phyloP scores from a whole-genome alignment of 305 asterid species.

The Fraxinus baroniana region DNA sequence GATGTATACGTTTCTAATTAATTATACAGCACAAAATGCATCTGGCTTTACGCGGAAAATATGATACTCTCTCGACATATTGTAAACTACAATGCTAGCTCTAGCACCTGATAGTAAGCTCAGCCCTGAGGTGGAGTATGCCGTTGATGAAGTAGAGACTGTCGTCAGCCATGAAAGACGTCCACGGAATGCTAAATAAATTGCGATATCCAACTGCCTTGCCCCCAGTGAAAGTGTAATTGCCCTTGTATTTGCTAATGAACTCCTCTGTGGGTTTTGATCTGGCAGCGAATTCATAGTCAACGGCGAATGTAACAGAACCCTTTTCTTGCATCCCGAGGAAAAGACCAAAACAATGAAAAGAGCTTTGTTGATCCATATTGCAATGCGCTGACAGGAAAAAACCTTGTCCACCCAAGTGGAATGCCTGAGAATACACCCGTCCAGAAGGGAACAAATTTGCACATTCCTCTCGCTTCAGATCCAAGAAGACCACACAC shows the following conservation, averaged over 20 bases:
- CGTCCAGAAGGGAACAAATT: constrained; percentile 74
- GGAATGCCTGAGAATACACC: constrained; percentile 90
- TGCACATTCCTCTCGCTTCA: constrained; percentile 70
- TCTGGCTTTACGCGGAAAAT: not conserved
- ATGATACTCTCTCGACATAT: not conserved
- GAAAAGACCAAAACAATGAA: constrained; percentile 85
- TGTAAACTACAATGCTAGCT: not conserved
- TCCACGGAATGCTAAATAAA: not conserved
- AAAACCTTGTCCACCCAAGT: constrained; percentile 90
- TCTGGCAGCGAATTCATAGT: constrained; percentile 85
- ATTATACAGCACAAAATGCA: not conserved
- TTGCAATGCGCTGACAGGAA: constrained; percentile 93
- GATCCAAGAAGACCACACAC: constrained; percentile 84
- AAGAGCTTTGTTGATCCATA: constrained; percentile 85
- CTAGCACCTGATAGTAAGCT: not conserved
- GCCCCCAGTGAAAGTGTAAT: constrained; percentile 83
- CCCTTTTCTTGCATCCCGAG: constrained; percentile 97
- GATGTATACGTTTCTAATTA: not conserved
- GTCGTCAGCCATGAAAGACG: not conserved
- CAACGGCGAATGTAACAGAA: constrained; percentile 66
- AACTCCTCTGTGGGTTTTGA: constrained; percentile 77
- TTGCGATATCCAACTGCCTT: constrained; percentile 74
- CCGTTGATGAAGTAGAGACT: not conserved
- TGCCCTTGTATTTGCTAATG: constrained; percentile 77
- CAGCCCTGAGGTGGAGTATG: not conserved